Conservation (phyloP, 306 rosid species). For the Prunus davidiana region DNA sequence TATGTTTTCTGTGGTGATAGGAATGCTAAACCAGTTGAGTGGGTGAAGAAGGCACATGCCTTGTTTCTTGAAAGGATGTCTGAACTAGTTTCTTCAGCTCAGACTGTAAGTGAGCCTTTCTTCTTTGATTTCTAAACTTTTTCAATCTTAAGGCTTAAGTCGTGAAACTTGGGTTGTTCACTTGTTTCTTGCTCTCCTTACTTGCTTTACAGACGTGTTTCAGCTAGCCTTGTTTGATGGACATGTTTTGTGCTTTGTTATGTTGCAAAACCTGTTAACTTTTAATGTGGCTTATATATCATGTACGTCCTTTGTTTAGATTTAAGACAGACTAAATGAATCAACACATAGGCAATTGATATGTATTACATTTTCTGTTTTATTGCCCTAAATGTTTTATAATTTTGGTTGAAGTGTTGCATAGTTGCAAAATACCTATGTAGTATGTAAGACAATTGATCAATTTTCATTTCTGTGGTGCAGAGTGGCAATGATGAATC, state of each 20-base stretch:
- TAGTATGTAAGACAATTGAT: neutral
- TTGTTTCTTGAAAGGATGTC: constrained; percentile 66
- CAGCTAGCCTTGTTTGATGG: neutral
- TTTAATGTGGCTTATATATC: neutral
- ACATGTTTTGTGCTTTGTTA: neutral
- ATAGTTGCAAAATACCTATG: neutral
- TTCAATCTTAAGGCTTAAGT: neutral
- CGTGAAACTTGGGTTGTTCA: neutral
- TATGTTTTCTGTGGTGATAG: constrained; percentile 32
- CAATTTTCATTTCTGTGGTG: constrained; percentile 26
- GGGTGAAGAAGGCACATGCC: constrained; percentile 57
- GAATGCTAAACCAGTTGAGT: constrained; percentile 74
- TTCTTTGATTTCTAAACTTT: neutral
- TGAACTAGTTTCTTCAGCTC: constrained; percentile 42
- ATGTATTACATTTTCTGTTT: neutral
- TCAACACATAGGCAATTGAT: neutral
- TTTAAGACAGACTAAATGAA: neutral
- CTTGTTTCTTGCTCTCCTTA: neutral
- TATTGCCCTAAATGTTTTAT: neutral
- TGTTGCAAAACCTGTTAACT: neutral
- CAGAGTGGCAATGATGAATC: constrained; percentile 46
- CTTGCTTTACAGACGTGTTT: neutral
- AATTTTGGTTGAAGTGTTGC: neutral
- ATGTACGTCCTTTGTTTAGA: neutral
- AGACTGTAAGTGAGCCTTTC: constrained; percentile 33